Base-by-base conservation (phyloP, 257 asterid genomes). In the Capsicum pubescens region DNA sequence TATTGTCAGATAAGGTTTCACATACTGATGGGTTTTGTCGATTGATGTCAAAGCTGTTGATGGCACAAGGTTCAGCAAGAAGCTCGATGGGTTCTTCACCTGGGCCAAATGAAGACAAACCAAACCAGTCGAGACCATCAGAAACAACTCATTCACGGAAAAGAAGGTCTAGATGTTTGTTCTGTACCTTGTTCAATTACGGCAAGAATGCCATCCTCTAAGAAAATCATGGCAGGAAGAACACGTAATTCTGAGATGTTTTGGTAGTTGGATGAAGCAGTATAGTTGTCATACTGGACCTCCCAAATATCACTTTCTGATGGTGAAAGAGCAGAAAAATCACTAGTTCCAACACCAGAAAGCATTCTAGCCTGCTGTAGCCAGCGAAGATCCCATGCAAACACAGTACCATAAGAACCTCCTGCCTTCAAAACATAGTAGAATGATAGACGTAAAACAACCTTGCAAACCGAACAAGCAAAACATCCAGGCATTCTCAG, bases 381-480 rank as follows among this genome's bases (percentile, higher is more conserved):
- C 89, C 90, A 87, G 77, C 99, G 98, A 77, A 88, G 93, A 84
- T 95, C 99, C 99, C 99, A 95, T 84, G 97, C 97, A 91, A 95
- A 95, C 72, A 95, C 92, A 61, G 91, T 91, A 86, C 99, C 98
- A 69, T 92, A 88, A 77, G 99, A 94, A 87, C 99, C 99, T 91
- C 99, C 99, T 89, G 98, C 98, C 99, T 95, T 92, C 82, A 84
- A 66, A 69, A 82, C 50, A 82, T 56, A 80, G 82, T 80, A 86
- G 36, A 86, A 26, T 79, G 79, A 44, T 82, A 74, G 81, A 85
- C 2, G 10, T 76, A 7, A 76, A 76, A 76, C 46, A 26, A 74
- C 26, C 63, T 76, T 21, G 81, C 46, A 76, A 74, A 44, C 44
- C 1, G 3, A 12, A 50, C 13, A 21, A 52, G 63, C 14, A 9